Base-by-base conservation (phyloP, 1,139 yeast genomes). In the Yamadazyma pseudoaaseri region DNA sequence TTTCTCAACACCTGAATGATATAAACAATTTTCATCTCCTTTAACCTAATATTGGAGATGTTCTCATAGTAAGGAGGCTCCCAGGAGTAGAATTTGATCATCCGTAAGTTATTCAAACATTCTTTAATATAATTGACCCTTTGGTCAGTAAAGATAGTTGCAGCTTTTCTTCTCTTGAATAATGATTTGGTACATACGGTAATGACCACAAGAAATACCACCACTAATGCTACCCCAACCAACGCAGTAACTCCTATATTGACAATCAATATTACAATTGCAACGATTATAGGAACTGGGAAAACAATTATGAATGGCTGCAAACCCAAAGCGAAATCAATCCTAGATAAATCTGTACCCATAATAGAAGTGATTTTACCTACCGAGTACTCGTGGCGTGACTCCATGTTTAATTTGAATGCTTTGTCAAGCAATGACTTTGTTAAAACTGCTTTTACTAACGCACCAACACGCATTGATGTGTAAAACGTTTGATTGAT, bases 361-460 rank as follows among this genome's bases (percentile, higher is more conserved):
- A 65, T 56, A 49, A 65, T 56, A 7, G 70, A 80, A 2, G 95
- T 85, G 40, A 87, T 73, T 41, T 73, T 76, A 38, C 95, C 86
- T 15, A 74, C 68, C 0, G 95, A 76, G 51, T 61, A 86, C 38
- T 68, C 61, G 45, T 76, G 76, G 36, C 73, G 71, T 2, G 92
- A 74, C 38, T 69, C 66, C 11, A 79, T 73, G 43, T 76, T 73
- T n/a, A 87, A 68, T 34, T 57, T 66, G 45, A 85, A 73, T 9
- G 90, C 71, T 53, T 87, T 87, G 40, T 75, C 74, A 41, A 85
- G 63, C 8, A 86, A 57, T 2, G 85, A 81, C 39, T 82, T 81
- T 2, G 83, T 80, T 27, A 86, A 56, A 2, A 82, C 76, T 1
- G 86, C 76, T 51, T 83, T 79, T 16, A 73, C 76, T 49, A 79